These are phyloP conservation scores for Plectosphaerella sp. DNA, from an alignment of 2,329 filamentous ascomycete species.

Conservation along the genomic window DNA sequence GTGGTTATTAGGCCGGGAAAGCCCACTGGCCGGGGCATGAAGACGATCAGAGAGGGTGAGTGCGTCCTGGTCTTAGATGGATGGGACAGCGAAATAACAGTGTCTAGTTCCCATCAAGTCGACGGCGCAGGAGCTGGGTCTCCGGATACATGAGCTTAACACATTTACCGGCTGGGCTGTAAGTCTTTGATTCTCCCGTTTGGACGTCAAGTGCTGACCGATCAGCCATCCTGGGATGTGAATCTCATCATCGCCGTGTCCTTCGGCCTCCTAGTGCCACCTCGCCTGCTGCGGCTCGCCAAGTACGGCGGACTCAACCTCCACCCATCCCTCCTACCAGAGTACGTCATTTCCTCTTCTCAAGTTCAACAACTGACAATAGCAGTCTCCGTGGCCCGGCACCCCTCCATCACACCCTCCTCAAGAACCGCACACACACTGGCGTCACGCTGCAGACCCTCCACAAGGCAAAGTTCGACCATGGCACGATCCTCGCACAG, in stretches of 20 bases:
- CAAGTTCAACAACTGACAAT: constrained; percentile 1
- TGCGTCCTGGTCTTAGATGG: neutral
- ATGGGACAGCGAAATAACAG: neutral
- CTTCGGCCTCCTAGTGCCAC: constrained; percentile 86
- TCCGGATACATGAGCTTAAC: constrained; percentile 70
- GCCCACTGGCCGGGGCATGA: constrained; percentile 69
- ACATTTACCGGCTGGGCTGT: constrained; percentile 81
- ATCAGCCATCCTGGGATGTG: constrained; percentile 46
- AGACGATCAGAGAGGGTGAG: constrained; percentile 60
- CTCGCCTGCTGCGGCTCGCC: constrained; percentile 62
- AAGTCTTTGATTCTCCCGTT: constrained; percentile 22
- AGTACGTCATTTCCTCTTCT: constrained; percentile 42
- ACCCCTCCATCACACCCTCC: constrained; percentile 79
- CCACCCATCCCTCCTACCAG: constrained; percentile 85
- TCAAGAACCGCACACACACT: constrained; percentile 54
- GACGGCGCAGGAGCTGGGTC: constrained; percentile 56
- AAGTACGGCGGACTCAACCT: constrained; percentile 89
- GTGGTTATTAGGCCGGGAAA: constrained; percentile 82
- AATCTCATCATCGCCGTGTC: constrained; percentile 90
- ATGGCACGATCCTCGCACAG: constrained; percentile 71
- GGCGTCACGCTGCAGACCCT: constrained; percentile 88
- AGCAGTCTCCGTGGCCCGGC: constrained; percentile 75
- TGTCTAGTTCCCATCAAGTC: constrained; percentile 66
- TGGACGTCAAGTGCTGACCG: constrained; percentile 3
- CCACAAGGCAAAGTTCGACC: constrained; percentile 71